A percentile compares a stretch with the other conserved stretches of the same genome.
These are phyloP conservation scores for Buxus sempervirens DNA, from an alignment of 164 flowering plant species.

Conservation along the genomic window DNA sequence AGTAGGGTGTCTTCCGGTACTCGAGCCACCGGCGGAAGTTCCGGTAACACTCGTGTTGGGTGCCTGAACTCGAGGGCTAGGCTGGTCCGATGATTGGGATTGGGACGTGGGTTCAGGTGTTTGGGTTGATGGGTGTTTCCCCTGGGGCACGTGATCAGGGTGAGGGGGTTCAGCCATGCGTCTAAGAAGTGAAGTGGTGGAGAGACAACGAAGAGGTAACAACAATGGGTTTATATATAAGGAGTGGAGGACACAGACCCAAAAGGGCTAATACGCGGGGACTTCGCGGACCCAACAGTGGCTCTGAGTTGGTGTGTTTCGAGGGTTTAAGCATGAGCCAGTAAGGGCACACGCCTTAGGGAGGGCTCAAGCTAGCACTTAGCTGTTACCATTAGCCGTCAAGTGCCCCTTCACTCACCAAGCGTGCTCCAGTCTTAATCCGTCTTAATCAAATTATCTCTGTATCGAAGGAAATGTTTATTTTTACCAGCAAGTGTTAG, in stretches of 20 bases:
- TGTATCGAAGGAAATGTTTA: no score
- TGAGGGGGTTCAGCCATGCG: constrained; percentile 15
- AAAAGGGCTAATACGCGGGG: constrained; percentile 31
- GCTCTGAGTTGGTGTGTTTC: no score
- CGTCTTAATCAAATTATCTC: no score
- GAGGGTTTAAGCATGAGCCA: no score
- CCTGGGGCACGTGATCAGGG: constrained; percentile 12
- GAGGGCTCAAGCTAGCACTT: constrained; percentile 17
- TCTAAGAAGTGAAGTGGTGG: not conserved
- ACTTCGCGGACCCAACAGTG: constrained; percentile 22
- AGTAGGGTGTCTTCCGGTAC: constrained; percentile 27
- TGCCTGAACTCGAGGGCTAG: no score
- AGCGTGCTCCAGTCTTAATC: no score
- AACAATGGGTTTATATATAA: constrained; percentile 2
- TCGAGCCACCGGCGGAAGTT: not conserved
- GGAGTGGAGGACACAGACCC: not conserved
- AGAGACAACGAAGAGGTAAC: not conserved
- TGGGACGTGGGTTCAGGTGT: no score
- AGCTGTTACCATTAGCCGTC: constrained; percentile 12
- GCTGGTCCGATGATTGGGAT: no score
- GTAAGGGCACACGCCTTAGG: constrained; percentile 29
- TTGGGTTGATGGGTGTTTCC: no score
- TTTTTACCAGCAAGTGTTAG: no score
- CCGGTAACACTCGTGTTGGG: constrained; percentile 1
- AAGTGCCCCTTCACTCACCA: no score